Conservation (phyloP, 2,329 filamentous ascomycete species). For the Aureobasidium sp. region DNA sequence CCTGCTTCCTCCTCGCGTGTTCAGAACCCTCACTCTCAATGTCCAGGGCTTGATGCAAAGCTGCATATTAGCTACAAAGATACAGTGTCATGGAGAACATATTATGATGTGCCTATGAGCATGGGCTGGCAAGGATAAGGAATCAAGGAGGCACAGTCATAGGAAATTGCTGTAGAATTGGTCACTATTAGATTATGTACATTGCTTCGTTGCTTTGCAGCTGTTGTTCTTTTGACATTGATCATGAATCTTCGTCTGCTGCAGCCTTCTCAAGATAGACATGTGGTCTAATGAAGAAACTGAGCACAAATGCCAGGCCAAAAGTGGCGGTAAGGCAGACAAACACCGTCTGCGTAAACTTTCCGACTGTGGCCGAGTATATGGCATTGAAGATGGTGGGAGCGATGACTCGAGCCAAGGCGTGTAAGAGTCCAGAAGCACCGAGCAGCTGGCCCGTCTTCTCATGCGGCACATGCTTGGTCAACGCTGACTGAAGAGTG, state of each 20-base stretch:
- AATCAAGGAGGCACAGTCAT: neutral
- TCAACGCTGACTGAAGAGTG: conserved; percentile 74
- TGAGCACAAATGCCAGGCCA: conserved; percentile 56
- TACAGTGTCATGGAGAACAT: neutral
- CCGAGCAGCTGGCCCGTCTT: conserved; percentile 82
- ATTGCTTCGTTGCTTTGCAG: neutral
- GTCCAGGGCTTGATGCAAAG: neutral
- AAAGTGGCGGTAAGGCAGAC: conserved; percentile 65
- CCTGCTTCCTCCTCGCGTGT: neutral
- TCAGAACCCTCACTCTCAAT: neutral
- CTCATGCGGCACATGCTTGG: conserved; percentile 82
- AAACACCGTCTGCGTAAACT: conserved; percentile 76
- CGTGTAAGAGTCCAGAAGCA: conserved; percentile 78
- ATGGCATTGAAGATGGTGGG: conserved; percentile 81
- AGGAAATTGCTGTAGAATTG: neutral
- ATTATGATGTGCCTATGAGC: neutral
- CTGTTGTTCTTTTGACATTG: neutral
- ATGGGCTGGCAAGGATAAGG: neutral
- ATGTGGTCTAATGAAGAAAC: conserved; percentile 65
- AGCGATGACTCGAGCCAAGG: conserved; percentile 68
- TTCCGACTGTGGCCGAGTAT: conserved; percentile 73
- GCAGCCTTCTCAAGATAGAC: conserved; percentile 48
- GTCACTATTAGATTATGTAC: neutral
- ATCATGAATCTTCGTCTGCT: conserved; percentile 6
- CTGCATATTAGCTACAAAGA: neutral